These are phyloP conservation scores for Linnemannia zychae DNA, from an alignment of 192 early-diverging fungal genomes.

Conservation along the genomic window DNA sequence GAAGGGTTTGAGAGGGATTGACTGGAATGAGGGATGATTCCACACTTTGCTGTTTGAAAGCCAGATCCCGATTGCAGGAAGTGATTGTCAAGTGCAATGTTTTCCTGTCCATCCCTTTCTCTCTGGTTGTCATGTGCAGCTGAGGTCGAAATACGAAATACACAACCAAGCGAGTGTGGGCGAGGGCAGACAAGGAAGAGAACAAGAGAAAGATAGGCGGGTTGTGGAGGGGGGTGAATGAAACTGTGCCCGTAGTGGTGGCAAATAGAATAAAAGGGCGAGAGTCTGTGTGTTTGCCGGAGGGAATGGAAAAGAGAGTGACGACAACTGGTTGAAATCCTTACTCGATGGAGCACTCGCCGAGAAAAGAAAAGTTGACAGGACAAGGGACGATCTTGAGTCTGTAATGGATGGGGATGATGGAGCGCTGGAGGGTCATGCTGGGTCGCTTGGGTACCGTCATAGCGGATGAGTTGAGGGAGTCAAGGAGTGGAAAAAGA, in stretches of 20 bases:
- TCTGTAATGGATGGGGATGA: slow-evolving; percentile 79
- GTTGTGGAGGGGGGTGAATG: neutral
- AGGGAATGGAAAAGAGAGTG: neutral
- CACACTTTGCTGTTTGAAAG: too few relatives aligned
- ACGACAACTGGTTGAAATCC: neutral
- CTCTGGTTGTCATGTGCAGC: neutral
- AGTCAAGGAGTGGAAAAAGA: neutral
- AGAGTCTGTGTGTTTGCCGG: too few relatives aligned
- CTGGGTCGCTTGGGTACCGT: slow-evolving; percentile 44
- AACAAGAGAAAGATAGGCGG: neutral
- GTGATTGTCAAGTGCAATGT: neutral
- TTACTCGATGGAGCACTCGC: slow-evolving; percentile 75
- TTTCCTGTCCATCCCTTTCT: neutral
- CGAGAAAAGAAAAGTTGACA: slow-evolving; percentile 77
- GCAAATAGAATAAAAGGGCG: neutral
- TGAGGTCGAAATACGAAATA: neutral
- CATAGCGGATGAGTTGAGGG: slow-evolving; percentile 14
- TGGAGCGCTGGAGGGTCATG: slow-evolving; percentile 48
- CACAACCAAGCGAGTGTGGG: neutral
- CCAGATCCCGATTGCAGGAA: neutral
- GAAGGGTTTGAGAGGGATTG: too few relatives aligned
- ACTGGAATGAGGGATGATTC: too few relatives aligned
- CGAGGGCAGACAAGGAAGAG: neutral
- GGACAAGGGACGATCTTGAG: slow-evolving; percentile 78
- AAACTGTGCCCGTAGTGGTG: neutral